Conservation (phyloP, 495 filamentous ascomycete species). For the Aspergillus carlsbadensis region DNA sequence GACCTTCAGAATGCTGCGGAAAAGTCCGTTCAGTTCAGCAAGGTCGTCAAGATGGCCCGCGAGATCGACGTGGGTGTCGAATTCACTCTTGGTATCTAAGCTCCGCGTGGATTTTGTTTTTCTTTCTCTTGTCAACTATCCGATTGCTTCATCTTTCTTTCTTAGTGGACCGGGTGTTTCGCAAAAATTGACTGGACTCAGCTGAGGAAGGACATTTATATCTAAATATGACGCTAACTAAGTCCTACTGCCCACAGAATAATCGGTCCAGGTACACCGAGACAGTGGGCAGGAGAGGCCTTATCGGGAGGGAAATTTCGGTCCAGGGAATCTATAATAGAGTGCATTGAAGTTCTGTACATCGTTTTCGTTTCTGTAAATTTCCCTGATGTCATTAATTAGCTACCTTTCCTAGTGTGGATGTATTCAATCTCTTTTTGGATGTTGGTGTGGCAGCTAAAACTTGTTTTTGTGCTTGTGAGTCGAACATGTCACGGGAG, state of each 20-base stretch:
- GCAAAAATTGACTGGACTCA: constrained; percentile 11
- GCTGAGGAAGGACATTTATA: constrained; percentile 5
- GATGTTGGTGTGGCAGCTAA: no score
- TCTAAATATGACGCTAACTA: constrained; percentile 18
- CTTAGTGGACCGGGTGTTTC: constrained; percentile 10
- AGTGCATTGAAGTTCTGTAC: constrained; percentile 9
- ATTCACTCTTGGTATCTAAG: constrained; percentile 91
- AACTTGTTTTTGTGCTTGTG: no score
- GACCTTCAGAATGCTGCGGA: constrained; percentile 96
- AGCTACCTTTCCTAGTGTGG: no score
- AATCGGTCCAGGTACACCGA: constrained; percentile 6
- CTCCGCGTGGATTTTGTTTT: constrained; percentile 6
- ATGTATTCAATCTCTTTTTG: constrained; percentile 2
- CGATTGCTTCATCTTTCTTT: constrained; percentile 14
- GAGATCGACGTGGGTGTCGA: constrained; percentile 98
- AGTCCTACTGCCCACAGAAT: constrained; percentile 16
- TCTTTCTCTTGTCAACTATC: constrained; percentile 1
- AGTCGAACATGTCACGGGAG: no score
- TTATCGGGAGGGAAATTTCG: constrained; percentile 7
- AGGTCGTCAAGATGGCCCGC: constrained; percentile 98
- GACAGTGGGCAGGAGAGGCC: constrained; percentile 7
- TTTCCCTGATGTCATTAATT: constrained; percentile 5
- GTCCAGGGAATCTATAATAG: constrained; percentile 8
- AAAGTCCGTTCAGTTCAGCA: constrained; percentile 97
- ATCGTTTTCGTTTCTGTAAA: constrained; percentile 1